These are phyloP conservation scores for Carpinus viminea DNA, from an alignment of 306 rosid species.

Conservation along the genomic window DNA sequence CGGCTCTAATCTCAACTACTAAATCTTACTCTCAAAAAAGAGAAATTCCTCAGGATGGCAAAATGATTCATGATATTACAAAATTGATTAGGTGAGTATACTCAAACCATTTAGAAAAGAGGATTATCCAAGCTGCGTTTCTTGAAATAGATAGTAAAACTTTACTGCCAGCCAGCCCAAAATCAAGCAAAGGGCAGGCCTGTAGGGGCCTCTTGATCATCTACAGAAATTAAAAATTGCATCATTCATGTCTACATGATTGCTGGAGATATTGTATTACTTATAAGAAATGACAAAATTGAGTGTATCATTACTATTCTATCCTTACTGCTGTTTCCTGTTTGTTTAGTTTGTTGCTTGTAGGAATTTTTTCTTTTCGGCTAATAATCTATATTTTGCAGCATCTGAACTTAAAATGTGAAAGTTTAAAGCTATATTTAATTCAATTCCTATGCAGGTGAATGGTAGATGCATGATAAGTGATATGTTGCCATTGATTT, in stretches of 20 bases:
- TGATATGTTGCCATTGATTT: neutral
- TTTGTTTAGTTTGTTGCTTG: too few relatives aligned
- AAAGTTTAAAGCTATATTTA: neutral
- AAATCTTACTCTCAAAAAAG: slow-evolving; percentile 31
- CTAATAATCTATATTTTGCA: neutral
- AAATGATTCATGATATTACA: slow-evolving; percentile 58
- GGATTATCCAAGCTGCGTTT: too few relatives aligned
- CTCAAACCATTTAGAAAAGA: slow-evolving; percentile 48
- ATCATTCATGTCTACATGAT: neutral
- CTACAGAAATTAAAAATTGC: too few relatives aligned
- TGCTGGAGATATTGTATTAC: slow-evolving; percentile 36
- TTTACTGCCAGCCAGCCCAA: slow-evolving; percentile 33
- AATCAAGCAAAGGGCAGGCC: slow-evolving; percentile 31
- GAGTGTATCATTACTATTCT: neutral
- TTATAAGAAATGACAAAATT: slow-evolving; percentile 21
- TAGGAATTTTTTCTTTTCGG: too few relatives aligned
- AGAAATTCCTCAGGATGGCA: slow-evolving; percentile 36
- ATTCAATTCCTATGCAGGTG: neutral
- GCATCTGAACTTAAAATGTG: slow-evolving; percentile 2
- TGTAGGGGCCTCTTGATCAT: slow-evolving; percentile 7
- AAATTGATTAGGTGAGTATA: slow-evolving; percentile 66
- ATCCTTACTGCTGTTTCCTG: slow-evolving; percentile 3
- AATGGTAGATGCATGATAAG: too few relatives aligned
- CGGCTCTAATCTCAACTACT: slow-evolving; percentile 37
- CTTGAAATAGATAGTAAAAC: too few relatives aligned